Conservation (phyloP, 1,139 yeast genomes). For the Taphrina communis region DNA sequence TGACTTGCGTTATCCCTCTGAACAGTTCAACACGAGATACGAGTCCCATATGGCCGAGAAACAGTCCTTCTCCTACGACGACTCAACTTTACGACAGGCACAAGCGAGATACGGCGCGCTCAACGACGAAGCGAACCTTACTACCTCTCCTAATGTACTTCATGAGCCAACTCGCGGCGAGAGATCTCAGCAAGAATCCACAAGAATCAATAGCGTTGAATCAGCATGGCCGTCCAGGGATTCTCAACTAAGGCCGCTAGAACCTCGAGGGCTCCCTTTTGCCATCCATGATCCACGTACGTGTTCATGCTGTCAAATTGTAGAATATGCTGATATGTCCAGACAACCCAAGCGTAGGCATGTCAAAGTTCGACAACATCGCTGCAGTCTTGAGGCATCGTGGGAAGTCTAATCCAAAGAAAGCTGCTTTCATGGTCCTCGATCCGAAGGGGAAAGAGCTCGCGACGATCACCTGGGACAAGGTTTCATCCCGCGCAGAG, state of each 20-base stretch:
- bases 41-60: background rate
- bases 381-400: conserved; percentile 75
- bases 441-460: conserved; percentile 84
- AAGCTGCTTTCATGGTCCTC: conserved; percentile 72
- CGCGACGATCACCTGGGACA: conserved; percentile 84
- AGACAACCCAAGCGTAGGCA: conserved; percentile 33
- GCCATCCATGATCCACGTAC: conserved; percentile 50
- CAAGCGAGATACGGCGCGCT: background rate
- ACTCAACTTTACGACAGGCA: background rate
- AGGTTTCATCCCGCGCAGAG: conserved; percentile 78
- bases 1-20: background rate
- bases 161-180: background rate
- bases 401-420: conserved; percentile 68
- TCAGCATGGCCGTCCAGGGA: background rate
- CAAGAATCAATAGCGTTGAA: background rate
- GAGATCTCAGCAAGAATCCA: background rate
- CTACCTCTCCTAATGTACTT: background rate
- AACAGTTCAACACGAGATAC: background rate
- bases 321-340: background rate
- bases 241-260: conserved; percentile 47
- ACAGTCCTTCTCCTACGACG: background rate
- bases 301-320: conserved; percentile 38
- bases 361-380: conserved; percentile 61
- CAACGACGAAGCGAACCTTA: background rate
- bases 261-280: conserved; percentile 55